Conservation (phyloP, 1,284 basidiomycete species). For the Grifola frondosa region DNA sequence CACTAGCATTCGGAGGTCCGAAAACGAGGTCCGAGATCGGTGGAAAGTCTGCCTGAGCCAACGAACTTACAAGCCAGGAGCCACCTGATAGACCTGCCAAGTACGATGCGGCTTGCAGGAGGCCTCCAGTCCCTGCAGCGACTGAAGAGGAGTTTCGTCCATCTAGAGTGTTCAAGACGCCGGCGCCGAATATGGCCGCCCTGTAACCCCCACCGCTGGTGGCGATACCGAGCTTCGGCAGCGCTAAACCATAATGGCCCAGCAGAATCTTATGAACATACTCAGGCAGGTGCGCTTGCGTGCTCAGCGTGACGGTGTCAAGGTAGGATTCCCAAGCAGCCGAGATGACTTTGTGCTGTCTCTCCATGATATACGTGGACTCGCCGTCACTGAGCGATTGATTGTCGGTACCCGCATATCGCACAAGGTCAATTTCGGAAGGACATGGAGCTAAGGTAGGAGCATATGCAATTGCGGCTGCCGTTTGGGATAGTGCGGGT, state of each 20-base stretch:
- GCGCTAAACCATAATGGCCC: slow-evolving; percentile 14
- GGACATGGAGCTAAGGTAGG: slow-evolving; percentile 23
- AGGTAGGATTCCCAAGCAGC: slow-evolving; percentile 30
- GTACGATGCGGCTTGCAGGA: slow-evolving; percentile 49
- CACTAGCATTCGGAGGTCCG: slow-evolving; percentile 7
- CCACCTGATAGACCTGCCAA: slow-evolving; percentile 45
- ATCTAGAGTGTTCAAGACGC: slow-evolving; percentile 49
- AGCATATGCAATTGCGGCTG: slow-evolving; percentile 23
- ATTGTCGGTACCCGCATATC: slow-evolving; percentile 15
- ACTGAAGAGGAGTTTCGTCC: slow-evolving; percentile 43
- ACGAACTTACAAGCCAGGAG: slow-evolving; percentile 28
- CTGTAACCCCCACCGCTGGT: slow-evolving; percentile 48
- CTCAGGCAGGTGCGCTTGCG: slow-evolving; percentile 25
- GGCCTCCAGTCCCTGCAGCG: slow-evolving; percentile 44
- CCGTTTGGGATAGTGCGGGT: slow-evolving; percentile 17
- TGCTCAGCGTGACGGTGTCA: slow-evolving; percentile 32
- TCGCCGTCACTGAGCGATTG: slow-evolving; percentile 28
- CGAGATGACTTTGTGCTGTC: slow-evolving; percentile 24
- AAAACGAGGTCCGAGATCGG: slow-evolving; percentile 25
- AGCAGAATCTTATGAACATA: slow-evolving; percentile 38
- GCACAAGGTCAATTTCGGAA: slow-evolving; percentile 17
- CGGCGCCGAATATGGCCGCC: slow-evolving; percentile 51
- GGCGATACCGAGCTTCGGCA: slow-evolving; percentile 43
- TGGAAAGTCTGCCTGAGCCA: slow-evolving; percentile 30
- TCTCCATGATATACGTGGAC: slow-evolving; percentile 21